Base-by-base conservation (phyloP, 371 early-diverging fungal species). In the Actinomortierella ambigua region DNA sequence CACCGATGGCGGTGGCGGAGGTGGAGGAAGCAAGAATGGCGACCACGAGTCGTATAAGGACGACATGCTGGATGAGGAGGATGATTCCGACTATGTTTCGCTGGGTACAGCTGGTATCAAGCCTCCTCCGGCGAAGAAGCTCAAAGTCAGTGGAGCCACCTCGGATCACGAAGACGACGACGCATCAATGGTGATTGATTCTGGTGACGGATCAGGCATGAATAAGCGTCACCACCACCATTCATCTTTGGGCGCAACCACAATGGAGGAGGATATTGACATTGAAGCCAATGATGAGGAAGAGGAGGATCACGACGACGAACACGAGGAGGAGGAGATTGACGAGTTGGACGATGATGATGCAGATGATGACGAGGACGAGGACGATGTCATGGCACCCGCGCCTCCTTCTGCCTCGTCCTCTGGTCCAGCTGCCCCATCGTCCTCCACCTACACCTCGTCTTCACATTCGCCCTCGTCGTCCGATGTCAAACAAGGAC, bases 101-200 rank as follows among this genome's bases (percentile, higher is more conserved):
- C 49, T 63, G 22, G 62, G 61, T 18, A 60, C 60, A 6, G 59
- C 57, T 1, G 53, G 27, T 15, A 40, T 55, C 50, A 58, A 61
- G 52, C 55, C 47, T 29, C 26, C 43, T 6, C 34, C 34, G 11
- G 34, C 34, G 53, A 52, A 53, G 29, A 34, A 40, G 1, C 11
- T 26, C 40, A 46, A 26, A 23, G 58, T 26, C 2, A 17, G 53
- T 2, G 46, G 53, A 8, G 57, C 61, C 50, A 48, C 50, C 39
- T 59, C 59, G 50, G 63, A 63, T 39, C 51, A 56, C 8, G 69
- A 63, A 34, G 64, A 63, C 3, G 44, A 61, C 29, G 58, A 57
- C 11, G 18, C 40, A 27, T 13, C 42, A 27, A 22, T 49, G 18
- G 17, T 34, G n/a, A 24, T 39, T 23, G 24, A 40, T 20, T 40